Conservation (phyloP, 2,329 filamentous ascomycete species). For the Penicillium italicum region DNA sequence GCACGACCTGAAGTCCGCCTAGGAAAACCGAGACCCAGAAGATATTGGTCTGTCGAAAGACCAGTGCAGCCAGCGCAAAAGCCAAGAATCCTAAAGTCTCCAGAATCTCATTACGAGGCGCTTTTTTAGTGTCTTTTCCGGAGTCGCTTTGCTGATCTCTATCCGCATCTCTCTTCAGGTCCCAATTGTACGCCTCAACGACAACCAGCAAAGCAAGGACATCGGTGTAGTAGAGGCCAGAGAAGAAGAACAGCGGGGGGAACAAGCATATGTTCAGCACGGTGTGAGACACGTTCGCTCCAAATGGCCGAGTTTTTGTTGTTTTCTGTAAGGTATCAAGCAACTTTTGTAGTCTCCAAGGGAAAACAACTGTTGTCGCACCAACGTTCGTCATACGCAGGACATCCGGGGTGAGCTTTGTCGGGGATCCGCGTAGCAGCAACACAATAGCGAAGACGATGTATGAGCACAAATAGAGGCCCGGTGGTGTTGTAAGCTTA, state of each 20-base stretch:
- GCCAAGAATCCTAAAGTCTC: constrained; percentile 44
- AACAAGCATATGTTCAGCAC: constrained; percentile 80
- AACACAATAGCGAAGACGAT: constrained; percentile 30
- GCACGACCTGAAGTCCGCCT: constrained; percentile 44
- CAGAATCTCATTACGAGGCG: constrained; percentile 17
- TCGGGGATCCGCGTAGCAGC: constrained; percentile 28
- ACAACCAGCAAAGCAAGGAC: constrained; percentile 75
- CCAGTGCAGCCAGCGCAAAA: constrained; percentile 63
- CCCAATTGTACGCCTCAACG: constrained; percentile 61
- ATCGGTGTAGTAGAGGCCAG: constrained; percentile 91
- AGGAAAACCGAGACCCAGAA: constrained; percentile 73
- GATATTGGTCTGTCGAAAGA: constrained; percentile 91
- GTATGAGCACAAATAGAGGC: constrained; percentile 62
- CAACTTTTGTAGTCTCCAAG: constrained; percentile 52
- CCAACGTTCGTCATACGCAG: constrained; percentile 40
- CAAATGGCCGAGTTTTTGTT: constrained; percentile 28
- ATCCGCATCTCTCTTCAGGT: constrained; percentile 35
- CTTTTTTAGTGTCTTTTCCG: neutral
- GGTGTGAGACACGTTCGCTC: constrained; percentile 37
- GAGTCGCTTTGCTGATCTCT: constrained; percentile 23
- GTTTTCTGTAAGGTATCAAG: constrained; percentile 47
- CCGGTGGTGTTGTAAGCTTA: constrained; percentile 95
- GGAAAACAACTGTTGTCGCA: constrained; percentile 36
- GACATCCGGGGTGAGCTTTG: constrained; percentile 32
- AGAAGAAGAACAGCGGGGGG: constrained; percentile 93